Conservation (phyloP, 2,329 filamentous ascomycete genomes). For the Xylariomycetidae sp. region DNA sequence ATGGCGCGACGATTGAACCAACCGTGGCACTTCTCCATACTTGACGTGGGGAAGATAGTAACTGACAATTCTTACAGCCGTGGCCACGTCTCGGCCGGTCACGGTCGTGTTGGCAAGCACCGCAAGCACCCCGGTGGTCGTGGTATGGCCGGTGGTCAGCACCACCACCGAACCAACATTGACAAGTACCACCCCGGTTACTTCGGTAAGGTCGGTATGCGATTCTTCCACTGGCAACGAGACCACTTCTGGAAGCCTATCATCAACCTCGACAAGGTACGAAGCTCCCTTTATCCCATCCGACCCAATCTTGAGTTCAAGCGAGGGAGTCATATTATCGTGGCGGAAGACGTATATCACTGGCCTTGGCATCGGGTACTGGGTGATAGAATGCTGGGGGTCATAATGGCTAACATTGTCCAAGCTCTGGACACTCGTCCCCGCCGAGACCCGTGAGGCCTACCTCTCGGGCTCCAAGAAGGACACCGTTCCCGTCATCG, state of each 20-base stretch:
- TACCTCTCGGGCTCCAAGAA: conserved; percentile 77
- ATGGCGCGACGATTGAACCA: conserved; percentile 3
- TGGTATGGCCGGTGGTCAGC: conserved; percentile 96
- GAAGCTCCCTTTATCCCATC: conserved; percentile 18
- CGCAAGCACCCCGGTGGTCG: conserved; percentile 82
- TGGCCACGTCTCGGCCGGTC: conserved; percentile 96
- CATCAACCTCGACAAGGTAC: conserved; percentile 98
- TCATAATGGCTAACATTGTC: too few species aligned
- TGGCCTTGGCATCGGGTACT: too few species aligned
- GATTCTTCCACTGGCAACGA: conserved; percentile 93
- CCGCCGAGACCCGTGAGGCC: conserved; percentile 85
- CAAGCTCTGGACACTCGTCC: conserved; percentile 93
- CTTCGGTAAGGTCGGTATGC: conserved; percentile 96
- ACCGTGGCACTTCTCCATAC: neutral
- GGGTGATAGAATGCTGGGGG: too few species aligned
- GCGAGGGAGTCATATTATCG: too few species aligned
- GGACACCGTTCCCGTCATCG: conserved; percentile 94
- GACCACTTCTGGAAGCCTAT: conserved; percentile 98
- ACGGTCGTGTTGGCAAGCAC: conserved; percentile 99
- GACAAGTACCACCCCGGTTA: conserved; percentile 93
- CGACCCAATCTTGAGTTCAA: too few species aligned
- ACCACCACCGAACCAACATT: conserved; percentile 90
- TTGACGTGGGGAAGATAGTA: neutral
- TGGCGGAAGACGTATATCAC: neutral
- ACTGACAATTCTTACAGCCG: conserved; percentile 53